These are phyloP conservation scores for Pseudevernia furfuracea DNA, from an alignment of 495 filamentous ascomycete genomes.

Conservation along the genomic window DNA sequence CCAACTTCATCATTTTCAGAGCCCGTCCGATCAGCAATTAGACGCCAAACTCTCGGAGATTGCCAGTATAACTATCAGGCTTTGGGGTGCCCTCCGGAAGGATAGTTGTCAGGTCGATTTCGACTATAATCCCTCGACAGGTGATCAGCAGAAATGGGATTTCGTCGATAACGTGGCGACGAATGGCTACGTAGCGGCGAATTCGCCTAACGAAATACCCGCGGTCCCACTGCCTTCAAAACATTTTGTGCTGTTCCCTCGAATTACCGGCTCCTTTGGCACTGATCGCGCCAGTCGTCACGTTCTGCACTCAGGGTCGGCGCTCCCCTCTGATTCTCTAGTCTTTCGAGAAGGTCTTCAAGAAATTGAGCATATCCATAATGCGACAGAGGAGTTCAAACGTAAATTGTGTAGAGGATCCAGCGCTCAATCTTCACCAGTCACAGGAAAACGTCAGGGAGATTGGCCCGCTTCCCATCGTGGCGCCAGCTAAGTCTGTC, in stretches of 20 bases:
- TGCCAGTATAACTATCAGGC: background rate
- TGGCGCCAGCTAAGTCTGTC: background rate
- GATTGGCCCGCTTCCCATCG: conserved; percentile 5
- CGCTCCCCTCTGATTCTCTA: conserved; percentile 9
- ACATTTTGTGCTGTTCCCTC: conserved; percentile 10
- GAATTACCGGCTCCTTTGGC: conserved; percentile 4
- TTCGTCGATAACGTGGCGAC: conserved; percentile 2
- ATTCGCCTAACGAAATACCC: background rate
- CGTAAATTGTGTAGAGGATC: conserved; percentile 11
- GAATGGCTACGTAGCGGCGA: background rate
- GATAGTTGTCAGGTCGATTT: conserved; percentile 12
- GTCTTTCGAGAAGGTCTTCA: conserved; percentile 3
- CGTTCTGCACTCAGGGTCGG: background rate
- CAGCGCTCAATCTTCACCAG: conserved; percentile 9
- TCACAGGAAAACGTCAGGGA: conserved; percentile 4
- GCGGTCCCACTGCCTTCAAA: background rate
- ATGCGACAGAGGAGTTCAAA: conserved; percentile 10
- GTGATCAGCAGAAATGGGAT: conserved; percentile 5
- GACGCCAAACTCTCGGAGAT: conserved; percentile 10
- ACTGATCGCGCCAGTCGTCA: background rate
- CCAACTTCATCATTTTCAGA: conserved; percentile 8
- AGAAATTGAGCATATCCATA: conserved; percentile 2
- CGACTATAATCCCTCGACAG: conserved; percentile 7
- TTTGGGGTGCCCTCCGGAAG: conserved; percentile 11
- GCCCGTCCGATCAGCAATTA: background rate